phyloP scores from a whole-genome alignment of 306 rosid genomes.

The Vigna reflexopilosa region DNA sequence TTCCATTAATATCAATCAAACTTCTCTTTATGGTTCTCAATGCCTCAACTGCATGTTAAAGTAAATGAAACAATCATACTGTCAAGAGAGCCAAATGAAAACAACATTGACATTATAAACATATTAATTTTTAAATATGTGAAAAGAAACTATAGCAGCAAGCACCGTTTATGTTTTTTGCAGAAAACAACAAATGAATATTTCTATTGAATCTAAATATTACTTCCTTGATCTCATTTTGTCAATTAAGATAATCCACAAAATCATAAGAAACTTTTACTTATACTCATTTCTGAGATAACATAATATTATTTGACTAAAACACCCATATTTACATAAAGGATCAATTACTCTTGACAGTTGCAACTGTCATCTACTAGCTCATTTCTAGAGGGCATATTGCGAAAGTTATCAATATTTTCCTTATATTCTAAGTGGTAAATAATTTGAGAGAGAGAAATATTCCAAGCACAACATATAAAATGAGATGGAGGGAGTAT shows the following conservation, averaged over 20 bases:
- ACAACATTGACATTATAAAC: constrained; percentile 14
- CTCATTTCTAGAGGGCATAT: neutral
- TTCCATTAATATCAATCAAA: constrained; percentile 71
- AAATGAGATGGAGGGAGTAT: neutral
- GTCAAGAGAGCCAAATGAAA: constrained; percentile 16
- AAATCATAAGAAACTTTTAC: neutral
- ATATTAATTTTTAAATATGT: neutral
- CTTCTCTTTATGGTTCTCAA: constrained; percentile 58
- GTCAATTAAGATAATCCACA: no score
- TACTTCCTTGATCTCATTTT: no score
- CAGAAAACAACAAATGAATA: no score
- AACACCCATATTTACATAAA: neutral
- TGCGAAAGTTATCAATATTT: neutral
- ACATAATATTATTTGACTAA: neutral
- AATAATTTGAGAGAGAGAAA: constrained; percentile 3
- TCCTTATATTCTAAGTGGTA: neutral
- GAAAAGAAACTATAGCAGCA: no score
- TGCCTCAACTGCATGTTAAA: constrained; percentile 62
- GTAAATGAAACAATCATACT: constrained; percentile 37
- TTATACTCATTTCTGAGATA: neutral
- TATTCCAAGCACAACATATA: neutral
- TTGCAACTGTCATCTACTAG: neutral
- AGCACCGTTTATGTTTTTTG: no score
- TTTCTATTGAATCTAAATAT: no score
- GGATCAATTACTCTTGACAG: neutral